Evolutionary conservation across 176 grass and related monocot genomes (phyloP), one percentile per base, ranked within the genome.

Genomic region (Aegilops bicornis): DNA sequence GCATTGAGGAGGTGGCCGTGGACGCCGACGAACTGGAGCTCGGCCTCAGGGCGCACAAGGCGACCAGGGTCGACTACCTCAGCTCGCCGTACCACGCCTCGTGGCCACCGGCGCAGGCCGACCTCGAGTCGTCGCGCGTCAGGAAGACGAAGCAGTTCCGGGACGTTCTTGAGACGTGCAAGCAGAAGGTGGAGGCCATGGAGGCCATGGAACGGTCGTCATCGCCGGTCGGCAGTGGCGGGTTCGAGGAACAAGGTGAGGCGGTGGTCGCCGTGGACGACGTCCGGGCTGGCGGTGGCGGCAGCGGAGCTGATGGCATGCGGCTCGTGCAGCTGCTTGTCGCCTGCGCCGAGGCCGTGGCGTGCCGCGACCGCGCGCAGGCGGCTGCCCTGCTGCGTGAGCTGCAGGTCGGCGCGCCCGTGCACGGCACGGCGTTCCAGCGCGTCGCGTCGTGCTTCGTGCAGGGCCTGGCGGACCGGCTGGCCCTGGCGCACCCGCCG

Each of bases 361-460:
- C 90, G 14, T 95, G 93, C 88, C 93, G 93, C 33, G 93, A 95
- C 88, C 85, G 93, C 19, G 85, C 68, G 13, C 93, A 92, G 88
- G 93, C 93, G 0, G 86, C 85, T 14, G 85, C 83, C 40, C 74
- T 95, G 42, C 79, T 95, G 16, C 79, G 84, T 0, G 88, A 92
- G 86, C 90, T 95, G 27, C 86, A 88, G 85, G 54, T 42, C 20
- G 66, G 82, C 42, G 85, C 90, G 64, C 83, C 86, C 23, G 90
- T 92, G 48, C 88, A 92, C 27, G 93, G 90, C 42, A 90, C 88
- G 74, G 90, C 93, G 65, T 95, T 95, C 88, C 90, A 95, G 88
- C 93, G 90, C 79, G 90, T 92, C 6, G 88, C 93, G 42, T 95
- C 90, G 17, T 92, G 93, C 86, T 95, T 92, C 85, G 93, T 92